Conservation (phyloP, 768 basidiomycete genomes). For the Astraeus odoratus region DNA sequence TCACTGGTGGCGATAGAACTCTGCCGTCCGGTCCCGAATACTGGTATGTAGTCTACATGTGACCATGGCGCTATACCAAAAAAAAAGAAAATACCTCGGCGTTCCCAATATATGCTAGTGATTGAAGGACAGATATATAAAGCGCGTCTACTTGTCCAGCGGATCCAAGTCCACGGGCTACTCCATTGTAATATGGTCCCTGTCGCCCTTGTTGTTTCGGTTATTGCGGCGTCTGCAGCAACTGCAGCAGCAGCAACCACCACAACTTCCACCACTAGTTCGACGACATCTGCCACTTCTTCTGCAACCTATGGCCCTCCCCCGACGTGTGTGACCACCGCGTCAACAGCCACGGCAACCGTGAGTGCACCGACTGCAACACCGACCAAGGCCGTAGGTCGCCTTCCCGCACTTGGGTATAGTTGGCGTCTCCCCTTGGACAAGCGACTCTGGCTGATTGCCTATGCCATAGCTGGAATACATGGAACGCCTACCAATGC, state of each 20-base stretch:
- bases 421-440: not conserved
- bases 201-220: not conserved
- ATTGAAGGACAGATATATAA: no score
- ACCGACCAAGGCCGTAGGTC: slow-evolving; percentile 36
- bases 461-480: slow-evolving; percentile 38
- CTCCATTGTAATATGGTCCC: not conserved
- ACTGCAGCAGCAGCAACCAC: not conserved
- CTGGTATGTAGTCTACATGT: no score
- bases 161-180: not conserved
- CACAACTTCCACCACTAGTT: not conserved
- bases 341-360: slow-evolving; percentile 19
- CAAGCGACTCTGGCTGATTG: not conserved
- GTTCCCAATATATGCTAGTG: no score
- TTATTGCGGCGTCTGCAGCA: not conserved
- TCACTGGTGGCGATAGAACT: no score
- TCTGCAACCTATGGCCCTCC: not conserved
- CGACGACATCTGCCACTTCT: not conserved
- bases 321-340: slow-evolving; percentile 7
- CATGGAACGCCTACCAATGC: slow-evolving; percentile 46
- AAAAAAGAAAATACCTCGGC: no score
- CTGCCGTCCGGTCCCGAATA: no score
- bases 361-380: slow-evolving; percentile 33
- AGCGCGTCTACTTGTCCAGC: no score
- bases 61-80: no score
- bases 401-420: slow-evolving; percentile 42